phyloP scores from a whole-genome alignment of 148 eudicot genomes.

The Selenicereus undatus region DNA sequence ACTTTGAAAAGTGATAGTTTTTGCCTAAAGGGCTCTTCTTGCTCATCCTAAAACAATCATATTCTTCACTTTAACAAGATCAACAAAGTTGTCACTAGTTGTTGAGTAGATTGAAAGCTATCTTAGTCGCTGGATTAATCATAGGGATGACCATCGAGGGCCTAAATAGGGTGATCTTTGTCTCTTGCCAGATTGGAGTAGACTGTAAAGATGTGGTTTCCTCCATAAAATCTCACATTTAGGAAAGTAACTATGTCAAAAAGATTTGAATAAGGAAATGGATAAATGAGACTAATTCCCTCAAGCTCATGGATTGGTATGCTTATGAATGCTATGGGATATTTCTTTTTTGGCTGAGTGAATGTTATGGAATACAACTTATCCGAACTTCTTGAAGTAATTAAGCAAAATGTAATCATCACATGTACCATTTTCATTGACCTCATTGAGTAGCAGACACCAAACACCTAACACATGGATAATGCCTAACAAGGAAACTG shows the following conservation, averaged over 20 bases:
- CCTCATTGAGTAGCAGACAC: conserved; percentile 15
- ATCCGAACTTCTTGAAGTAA: conserved; percentile 53
- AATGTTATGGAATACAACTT: no score
- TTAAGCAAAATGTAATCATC: conserved; percentile 52
- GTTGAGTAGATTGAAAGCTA: conserved; percentile 48
- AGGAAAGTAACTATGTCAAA: conserved; percentile 59
- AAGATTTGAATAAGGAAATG: conserved; percentile 55
- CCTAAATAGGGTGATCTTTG: conserved; percentile 46
- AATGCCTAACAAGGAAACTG: no score
- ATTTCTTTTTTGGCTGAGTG: no score
- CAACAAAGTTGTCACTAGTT: conserved; percentile 24
- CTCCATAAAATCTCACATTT: conserved; percentile 57
- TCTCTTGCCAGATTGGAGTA: conserved; percentile 62
- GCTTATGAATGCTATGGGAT: conserved; percentile 56
- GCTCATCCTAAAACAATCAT: background rate
- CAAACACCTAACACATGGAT: no score
- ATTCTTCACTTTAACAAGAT: conserved; percentile 8
- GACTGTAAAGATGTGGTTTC: conserved; percentile 72
- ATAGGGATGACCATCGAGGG: conserved; percentile 56
- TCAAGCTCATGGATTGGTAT: conserved; percentile 59
- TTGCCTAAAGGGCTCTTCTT: conserved; percentile 26
- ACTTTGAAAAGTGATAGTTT: conserved; percentile 56
- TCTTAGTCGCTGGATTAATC: conserved; percentile 64
- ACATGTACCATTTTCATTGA: conserved; percentile 31
- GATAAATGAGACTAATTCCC: conserved; percentile 67